phyloP scores from a whole-genome alignment of 2,329 filamentous ascomycete species.

The Elsinoe perseae region DNA sequence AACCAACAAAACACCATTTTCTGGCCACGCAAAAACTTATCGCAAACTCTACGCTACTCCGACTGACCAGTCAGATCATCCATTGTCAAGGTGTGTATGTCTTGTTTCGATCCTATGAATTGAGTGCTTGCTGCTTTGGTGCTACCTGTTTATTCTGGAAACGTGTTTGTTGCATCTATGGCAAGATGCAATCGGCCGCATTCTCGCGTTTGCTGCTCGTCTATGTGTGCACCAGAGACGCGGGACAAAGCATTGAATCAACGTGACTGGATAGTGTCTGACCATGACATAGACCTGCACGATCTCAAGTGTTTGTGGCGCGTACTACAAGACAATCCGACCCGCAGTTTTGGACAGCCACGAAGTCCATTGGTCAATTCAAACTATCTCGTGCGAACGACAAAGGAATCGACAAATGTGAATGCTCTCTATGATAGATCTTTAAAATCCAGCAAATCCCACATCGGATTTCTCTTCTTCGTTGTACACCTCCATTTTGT shows the following conservation, averaged over 20 bases:
- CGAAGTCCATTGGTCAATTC: neutral
- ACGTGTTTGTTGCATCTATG: neutral
- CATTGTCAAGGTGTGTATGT: neutral
- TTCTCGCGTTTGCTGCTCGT: neutral
- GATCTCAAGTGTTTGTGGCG: neutral
- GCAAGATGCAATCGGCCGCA: neutral
- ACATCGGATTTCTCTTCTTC: neutral
- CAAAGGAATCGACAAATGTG: neutral
- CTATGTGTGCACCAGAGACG: neutral
- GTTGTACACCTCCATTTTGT: neutral
- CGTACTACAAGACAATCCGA: neutral
- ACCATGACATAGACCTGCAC: neutral
- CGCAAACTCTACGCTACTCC: neutral
- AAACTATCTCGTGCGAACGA: neutral
- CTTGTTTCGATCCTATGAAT: neutral
- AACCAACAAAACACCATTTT: neutral
- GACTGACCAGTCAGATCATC: neutral
- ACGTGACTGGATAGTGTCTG: neutral
- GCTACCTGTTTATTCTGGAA: neutral
- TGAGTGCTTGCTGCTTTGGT: neutral
- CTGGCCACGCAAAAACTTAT: neutral
- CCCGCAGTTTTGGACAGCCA: neutral
- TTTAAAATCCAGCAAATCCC: neutral
- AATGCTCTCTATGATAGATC: neutral
- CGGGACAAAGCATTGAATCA: neutral